phyloP scores from a whole-genome alignment of 108 stramenopile genomes.

The Skeletonema menzelii region DNA sequence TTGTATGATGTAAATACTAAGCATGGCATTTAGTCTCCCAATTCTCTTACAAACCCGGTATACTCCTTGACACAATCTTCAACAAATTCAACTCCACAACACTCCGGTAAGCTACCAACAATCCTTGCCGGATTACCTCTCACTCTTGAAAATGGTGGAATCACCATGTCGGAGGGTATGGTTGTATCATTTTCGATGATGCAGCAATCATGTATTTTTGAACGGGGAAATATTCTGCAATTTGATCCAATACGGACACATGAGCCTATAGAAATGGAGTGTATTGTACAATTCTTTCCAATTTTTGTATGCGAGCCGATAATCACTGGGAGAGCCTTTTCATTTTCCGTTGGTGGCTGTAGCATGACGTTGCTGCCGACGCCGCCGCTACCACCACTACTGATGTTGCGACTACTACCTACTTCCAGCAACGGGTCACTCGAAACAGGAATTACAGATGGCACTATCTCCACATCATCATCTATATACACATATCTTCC shows the following conservation, averaged over 20 bases:
- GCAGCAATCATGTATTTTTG: conserved; percentile 47
- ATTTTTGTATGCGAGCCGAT: conserved; percentile 52
- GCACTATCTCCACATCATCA: conserved; percentile 26
- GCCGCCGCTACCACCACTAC: neutral
- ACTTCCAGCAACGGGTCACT: conserved; percentile 21
- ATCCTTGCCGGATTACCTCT: conserved; percentile 49
- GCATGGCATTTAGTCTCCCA: conserved; percentile 6
- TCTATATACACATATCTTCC: conserved; percentile 42
- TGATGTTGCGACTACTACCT: neutral
- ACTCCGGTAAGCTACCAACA: conserved; percentile 48
- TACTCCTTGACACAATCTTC: conserved; percentile 40
- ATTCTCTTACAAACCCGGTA: conserved; percentile 18
- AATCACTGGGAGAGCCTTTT: conserved; percentile 28
- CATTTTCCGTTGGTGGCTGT: conserved; percentile 10
- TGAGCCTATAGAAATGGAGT: conserved; percentile 39
- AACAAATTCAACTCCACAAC: conserved; percentile 38
- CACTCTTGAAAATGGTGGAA: conserved; percentile 56
- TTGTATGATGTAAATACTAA: neutral
- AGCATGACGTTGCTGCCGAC: neutral
- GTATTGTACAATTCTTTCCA: conserved; percentile 14
- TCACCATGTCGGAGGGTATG: conserved; percentile 43
- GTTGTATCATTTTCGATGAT: conserved; percentile 38
- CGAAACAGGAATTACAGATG: conserved; percentile 22
- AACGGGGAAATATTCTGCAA: conserved; percentile 26
- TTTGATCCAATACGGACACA: conserved; percentile 43